Conservation (phyloP, 1,284 basidiomycete species). For the Blastosporella zonata region DNA sequence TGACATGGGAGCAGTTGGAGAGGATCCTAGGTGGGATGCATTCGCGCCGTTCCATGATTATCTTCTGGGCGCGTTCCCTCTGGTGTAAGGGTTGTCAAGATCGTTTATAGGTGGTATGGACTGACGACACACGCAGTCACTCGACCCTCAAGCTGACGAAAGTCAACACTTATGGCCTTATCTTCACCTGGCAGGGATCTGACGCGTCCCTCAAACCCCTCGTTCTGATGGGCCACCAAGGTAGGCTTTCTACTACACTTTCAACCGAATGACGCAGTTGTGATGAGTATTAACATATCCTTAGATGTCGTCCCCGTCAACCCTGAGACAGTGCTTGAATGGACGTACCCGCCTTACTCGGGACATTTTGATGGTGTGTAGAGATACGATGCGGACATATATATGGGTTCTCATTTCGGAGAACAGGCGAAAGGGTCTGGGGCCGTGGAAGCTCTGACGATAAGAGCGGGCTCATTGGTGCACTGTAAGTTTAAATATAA, state of each 20-base stretch:
- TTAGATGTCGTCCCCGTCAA: constrained; percentile 70
- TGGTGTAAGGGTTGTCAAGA: constrained; percentile 34
- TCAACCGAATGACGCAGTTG: background rate
- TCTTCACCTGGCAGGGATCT: constrained; percentile 68
- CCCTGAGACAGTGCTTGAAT: constrained; percentile 47
- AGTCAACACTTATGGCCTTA: constrained; percentile 64
- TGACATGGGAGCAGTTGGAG: constrained; percentile 44
- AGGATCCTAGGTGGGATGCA: constrained; percentile 51
- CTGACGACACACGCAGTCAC: constrained; percentile 37
- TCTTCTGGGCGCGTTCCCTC: constrained; percentile 43
- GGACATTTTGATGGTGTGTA: constrained; percentile 58
- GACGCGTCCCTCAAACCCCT: constrained; percentile 63
- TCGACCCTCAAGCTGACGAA: constrained; percentile 51
- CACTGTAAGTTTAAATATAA: constrained; percentile 33
- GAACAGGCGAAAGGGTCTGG: constrained; percentile 49
- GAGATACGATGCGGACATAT: background rate
- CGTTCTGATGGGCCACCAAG: constrained; percentile 70
- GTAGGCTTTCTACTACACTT: constrained; percentile 27
- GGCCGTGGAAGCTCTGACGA: constrained; percentile 59
- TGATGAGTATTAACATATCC: background rate
- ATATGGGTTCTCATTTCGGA: background rate
- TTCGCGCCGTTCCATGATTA: constrained; percentile 50
- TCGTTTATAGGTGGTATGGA: background rate
- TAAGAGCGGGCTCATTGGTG: constrained; percentile 55
- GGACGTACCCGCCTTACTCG: constrained; percentile 63